These are phyloP conservation scores for Cladophialophora exuberans DNA, from an alignment of 2,329 filamentous ascomycete species.

Conservation along the genomic window DNA sequence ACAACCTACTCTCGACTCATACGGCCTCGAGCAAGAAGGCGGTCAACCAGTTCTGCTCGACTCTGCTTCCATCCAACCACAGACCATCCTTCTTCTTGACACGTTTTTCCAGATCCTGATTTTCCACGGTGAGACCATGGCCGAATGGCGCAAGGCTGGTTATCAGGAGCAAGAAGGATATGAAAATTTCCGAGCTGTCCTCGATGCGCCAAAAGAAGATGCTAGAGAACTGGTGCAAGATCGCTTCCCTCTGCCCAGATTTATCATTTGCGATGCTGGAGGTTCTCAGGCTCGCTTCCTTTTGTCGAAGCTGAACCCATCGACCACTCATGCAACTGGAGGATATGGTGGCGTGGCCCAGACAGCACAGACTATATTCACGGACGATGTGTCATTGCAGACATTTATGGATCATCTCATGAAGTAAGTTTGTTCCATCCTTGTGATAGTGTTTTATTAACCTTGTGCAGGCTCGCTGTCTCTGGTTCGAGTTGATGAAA, in stretches of 20 bases:
- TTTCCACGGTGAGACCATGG: conserved; percentile 97
- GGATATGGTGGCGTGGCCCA: conserved; percentile 88
- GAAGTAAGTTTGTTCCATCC: conserved; percentile 69
- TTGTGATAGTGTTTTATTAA: conserved; percentile 34
- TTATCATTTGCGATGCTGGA: conserved; percentile 98
- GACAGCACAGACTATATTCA: conserved; percentile 97
- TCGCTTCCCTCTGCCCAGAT: conserved; percentile 95
- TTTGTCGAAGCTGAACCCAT: conserved; percentile 94
- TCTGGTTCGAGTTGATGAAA: conserved; percentile 51
- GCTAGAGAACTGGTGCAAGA: conserved; percentile 96
- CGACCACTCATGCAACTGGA: conserved; percentile 91
- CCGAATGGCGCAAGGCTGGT: conserved; percentile 95
- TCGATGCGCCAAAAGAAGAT: conserved; percentile 95
- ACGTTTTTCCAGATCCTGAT: conserved; percentile 99
- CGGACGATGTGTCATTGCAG: conserved; percentile 94
- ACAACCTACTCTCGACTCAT: conserved; percentile 94
- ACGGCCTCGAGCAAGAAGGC: conserved; percentile 94
- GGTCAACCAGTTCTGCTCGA: conserved; percentile 92
- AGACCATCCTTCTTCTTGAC: conserved; percentile 90
- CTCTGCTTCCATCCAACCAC: conserved; percentile 92
- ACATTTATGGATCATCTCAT: conserved; percentile 99
- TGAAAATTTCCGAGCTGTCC: conserved; percentile 85
- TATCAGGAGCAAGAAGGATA: conserved; percentile 99
- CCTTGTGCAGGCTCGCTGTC: conserved; percentile 49
- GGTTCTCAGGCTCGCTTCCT: conserved; percentile 97